These are phyloP conservation scores for Leucoagaricus sp. DNA, from an alignment of 1,284 basidiomycete species.

Conservation along the genomic window DNA sequence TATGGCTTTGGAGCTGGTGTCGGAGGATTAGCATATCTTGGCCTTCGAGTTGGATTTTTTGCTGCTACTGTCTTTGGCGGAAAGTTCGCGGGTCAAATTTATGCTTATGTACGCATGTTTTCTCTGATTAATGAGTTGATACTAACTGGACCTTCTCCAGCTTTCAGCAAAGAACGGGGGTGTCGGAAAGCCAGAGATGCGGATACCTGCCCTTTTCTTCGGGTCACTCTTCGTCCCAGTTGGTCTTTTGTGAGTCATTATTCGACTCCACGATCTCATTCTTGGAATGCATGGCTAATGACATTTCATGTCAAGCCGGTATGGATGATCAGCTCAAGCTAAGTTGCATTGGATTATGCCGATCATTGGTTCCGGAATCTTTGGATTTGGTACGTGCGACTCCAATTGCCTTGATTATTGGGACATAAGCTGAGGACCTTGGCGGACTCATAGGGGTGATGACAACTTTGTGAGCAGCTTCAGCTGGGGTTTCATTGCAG, in stretches of 20 bases:
- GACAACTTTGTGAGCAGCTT: conserved; percentile 47
- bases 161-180: conserved; percentile 60
- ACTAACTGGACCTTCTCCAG: conserved; percentile 34
- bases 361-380: conserved; percentile 57
- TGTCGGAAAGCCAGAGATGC: conserved; percentile 69
- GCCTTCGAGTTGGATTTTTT: conserved; percentile 62
- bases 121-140: neutral
- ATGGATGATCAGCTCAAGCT: conserved; percentile 68
- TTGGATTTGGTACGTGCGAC: conserved; percentile 35
- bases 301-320: conserved; percentile 47
- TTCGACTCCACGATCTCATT: neutral
- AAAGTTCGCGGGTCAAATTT: conserved; percentile 50
- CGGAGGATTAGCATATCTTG: conserved; percentile 58
- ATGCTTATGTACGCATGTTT: conserved; percentile 45
- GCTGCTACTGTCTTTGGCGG: conserved; percentile 50
- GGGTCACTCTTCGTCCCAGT: conserved; percentile 71
- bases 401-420: neutral
- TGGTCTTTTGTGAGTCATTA: conserved; percentile 63
- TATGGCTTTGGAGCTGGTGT: conserved; percentile 57
- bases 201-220: conserved; percentile 67
- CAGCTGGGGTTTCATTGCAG: neutral
- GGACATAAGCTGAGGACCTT: neutral
- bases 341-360: conserved; percentile 70
- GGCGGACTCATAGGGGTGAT: conserved; percentile 53
- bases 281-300: neutral